Evolutionary conservation across 805 yeast species (phyloP).

Genomic region (Suhomyces sp.): DNA sequence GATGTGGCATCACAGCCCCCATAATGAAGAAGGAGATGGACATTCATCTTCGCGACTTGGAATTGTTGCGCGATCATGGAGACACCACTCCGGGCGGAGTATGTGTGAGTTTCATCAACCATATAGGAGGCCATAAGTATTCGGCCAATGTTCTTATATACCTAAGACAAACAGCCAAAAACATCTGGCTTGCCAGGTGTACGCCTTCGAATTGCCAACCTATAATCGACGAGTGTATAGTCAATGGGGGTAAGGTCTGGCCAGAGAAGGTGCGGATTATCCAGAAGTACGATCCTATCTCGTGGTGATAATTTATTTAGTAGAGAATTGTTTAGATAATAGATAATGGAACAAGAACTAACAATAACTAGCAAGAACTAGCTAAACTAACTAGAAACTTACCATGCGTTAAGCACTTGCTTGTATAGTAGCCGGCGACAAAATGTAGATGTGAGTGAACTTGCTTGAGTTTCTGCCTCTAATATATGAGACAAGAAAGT

Average conservation of each 20-base stretch:
- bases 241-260: constrained; percentile 67
- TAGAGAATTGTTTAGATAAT: background rate
- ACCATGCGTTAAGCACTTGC: no score
- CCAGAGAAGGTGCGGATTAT: constrained; percentile 63
- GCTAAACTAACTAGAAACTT: no score
- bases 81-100: constrained; percentile 79
- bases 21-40: constrained; percentile 80
- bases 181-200: constrained; percentile 86
- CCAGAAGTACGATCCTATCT: constrained; percentile 51
- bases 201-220: constrained; percentile 72
- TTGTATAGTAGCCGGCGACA: no score
- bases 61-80: constrained; percentile 68
- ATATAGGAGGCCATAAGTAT: constrained; percentile 94
- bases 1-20: constrained; percentile 95
- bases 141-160: constrained; percentile 87
- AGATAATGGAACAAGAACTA: no score
- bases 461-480: no score
- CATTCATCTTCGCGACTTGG: constrained; percentile 63
- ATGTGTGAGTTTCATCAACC: constrained; percentile 67
- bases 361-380: no score
- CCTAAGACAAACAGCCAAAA: constrained; percentile 60
- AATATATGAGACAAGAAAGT: no score
- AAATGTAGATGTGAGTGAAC: no score
- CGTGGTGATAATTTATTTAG: constrained; percentile 38
- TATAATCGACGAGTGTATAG: constrained; percentile 71